Evolutionary conservation across 768 basidiomycete genomes (phyloP).

Genomic region (Panellus pusillus): DNA sequence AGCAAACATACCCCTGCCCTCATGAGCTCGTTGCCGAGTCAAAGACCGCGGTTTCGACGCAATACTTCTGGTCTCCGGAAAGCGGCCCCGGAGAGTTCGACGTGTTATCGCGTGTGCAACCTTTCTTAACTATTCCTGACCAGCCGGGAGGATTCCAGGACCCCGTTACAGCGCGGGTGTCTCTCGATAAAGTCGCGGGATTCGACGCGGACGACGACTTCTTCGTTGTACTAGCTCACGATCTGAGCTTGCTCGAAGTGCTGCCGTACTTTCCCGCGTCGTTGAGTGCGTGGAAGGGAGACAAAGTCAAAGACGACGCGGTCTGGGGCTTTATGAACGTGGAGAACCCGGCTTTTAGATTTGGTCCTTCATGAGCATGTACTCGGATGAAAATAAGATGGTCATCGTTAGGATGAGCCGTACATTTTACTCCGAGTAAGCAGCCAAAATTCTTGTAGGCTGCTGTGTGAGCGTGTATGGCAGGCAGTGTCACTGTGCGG

Average conservation of each 20-base stretch:
- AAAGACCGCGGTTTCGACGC: constrained; percentile 10
- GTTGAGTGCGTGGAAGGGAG: constrained; percentile 10
- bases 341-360: constrained; percentile 16
- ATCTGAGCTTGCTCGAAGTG: constrained; percentile 9
- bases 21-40: constrained; percentile 5
- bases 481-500: no score
- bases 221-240: constrained; percentile 20
- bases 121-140: constrained; percentile 15
- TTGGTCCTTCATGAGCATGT: background rate
- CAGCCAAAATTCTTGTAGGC: background rate
- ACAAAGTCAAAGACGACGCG: constrained; percentile 5
- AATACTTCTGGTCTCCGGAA: constrained; percentile 15
- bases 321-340: constrained; percentile 16
- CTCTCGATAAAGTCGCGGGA: constrained; percentile 11
- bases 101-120: constrained; percentile 13
- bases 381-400: no score
- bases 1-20: constrained; percentile 15
- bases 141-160: constrained; percentile 2
- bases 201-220: constrained; percentile 20
- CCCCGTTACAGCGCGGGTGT: constrained; percentile 3
- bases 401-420: no score
- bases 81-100: constrained; percentile 3
- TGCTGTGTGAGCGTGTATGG: no score
- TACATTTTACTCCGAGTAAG: background rate
- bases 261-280: constrained; percentile 17